Percentiles rank a stretch among this genome's conserved stretches.
phyloP scores from a whole-genome alignment of 805 yeast genomes.

The Maudiozyma barnettii region DNA sequence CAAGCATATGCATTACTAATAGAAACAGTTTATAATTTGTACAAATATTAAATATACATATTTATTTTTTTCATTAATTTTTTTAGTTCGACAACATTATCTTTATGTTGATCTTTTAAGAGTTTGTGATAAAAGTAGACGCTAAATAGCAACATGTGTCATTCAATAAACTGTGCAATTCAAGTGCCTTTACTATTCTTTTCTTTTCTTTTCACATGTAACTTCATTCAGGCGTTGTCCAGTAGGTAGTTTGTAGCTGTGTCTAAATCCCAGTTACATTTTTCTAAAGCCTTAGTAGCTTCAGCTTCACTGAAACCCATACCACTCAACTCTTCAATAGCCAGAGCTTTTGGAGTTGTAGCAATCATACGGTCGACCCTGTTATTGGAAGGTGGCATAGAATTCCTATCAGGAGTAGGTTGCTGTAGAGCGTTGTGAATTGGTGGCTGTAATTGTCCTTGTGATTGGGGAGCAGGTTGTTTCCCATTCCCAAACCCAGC shows the following conservation, averaged over 20 bases:
- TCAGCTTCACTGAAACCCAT: constrained; percentile 77
- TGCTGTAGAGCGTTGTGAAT: constrained; percentile 6
- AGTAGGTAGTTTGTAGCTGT: constrained; percentile 80
- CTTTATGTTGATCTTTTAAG: no score
- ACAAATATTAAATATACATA: background rate
- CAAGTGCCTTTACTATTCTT: background rate
- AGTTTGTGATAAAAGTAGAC: no score
- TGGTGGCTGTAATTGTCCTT: constrained; percentile 11
- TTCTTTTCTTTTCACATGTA: background rate
- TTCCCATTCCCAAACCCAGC: constrained; percentile 67
- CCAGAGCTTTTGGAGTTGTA: constrained; percentile 41
- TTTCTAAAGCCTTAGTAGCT: constrained; percentile 58
- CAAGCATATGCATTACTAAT: background rate
- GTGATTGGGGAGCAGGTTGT: constrained; percentile 3
- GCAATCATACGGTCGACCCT: constrained; percentile 28
- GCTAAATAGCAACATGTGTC: no score
- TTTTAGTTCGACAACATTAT: background rate
- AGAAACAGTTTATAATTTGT: background rate
- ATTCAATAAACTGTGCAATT: background rate
- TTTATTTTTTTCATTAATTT: background rate
- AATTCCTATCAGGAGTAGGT: constrained; percentile 3
- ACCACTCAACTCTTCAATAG: constrained; percentile 69
- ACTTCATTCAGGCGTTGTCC: constrained; percentile 49
- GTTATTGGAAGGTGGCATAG: constrained; percentile 3
- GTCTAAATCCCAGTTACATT: constrained; percentile 65